Evolutionary conservation across 164 flowering plant genomes (phyloP).

Genomic region (Echeveria elegans): DNA sequence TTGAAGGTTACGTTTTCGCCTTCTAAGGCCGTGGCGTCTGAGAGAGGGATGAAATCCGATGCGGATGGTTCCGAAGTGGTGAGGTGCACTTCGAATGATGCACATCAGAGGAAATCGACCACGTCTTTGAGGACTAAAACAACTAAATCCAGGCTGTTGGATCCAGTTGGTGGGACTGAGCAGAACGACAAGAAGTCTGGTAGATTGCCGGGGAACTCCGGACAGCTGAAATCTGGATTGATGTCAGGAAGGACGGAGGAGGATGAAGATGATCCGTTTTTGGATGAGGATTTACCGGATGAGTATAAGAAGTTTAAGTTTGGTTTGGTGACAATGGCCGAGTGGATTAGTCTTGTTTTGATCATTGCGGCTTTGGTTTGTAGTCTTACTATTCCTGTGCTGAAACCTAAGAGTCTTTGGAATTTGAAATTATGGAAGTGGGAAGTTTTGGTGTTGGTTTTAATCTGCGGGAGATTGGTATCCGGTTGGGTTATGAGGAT

Average conservation of each 20-base stretch:
- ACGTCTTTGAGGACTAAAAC: slow-evolving; percentile 19
- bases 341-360: slow-evolving; percentile 1
- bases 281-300: slow-evolving; percentile 20
- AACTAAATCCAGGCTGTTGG: slow-evolving; percentile 23
- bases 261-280: neutral
- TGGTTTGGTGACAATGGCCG: neutral
- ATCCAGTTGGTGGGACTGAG: neutral
- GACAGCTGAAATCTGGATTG: neutral
- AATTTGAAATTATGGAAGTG: slow-evolving; percentile 49
- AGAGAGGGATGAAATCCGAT: neutral
- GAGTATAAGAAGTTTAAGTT: slow-evolving; percentile 19
- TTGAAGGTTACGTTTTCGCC: slow-evolving; percentile 24
- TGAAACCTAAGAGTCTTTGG: slow-evolving; percentile 21
- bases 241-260: neutral
- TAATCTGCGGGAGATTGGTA: slow-evolving; percentile 45
- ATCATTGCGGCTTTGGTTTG: slow-evolving; percentile 18
- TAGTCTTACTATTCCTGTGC: slow-evolving; percentile 24
- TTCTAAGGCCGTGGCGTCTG: neutral
- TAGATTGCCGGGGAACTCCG: neutral
- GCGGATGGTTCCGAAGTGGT: slow-evolving; percentile 17
- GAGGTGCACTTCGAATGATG: slow-evolving; percentile 26
- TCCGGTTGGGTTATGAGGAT: slow-evolving; percentile 39
- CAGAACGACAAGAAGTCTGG: neutral
- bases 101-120: slow-evolving; percentile 16
- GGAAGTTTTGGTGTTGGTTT: slow-evolving; percentile 43